A percentile compares a stretch with the other conserved stretches of the same genome.
Conservation (phyloP, 73 alveolate genomes). For the Tetrahymena malaccensis region DNA sequence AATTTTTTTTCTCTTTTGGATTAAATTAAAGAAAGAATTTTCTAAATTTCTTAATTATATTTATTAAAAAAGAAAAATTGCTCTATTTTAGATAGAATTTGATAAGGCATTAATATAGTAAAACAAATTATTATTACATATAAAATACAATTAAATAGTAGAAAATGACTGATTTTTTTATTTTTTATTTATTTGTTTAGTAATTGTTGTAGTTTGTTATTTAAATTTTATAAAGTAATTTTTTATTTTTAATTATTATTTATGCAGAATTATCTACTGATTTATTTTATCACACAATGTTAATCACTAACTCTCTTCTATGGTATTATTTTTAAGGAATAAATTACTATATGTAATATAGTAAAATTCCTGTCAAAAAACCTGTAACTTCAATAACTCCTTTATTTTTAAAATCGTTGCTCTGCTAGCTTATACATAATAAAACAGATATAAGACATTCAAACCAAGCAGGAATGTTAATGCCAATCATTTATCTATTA, state of each 20-base stretch:
- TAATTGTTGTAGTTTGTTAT: background rate
- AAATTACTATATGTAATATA: too few species aligned
- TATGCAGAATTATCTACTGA: background rate
- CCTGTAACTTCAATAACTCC: background rate
- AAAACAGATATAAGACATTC: background rate
- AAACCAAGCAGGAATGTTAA: background rate
- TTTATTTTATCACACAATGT: background rate
- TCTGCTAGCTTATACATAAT: background rate
- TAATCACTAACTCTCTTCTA: background rate
- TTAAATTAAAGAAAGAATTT: too few species aligned
- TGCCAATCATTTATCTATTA: background rate
- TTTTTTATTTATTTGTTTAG: background rate
- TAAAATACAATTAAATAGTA: too few species aligned
- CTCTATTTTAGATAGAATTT: background rate
- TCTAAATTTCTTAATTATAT: background rate
- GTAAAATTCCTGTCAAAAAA: background rate
- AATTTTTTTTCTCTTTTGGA: background rate
- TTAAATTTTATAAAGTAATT: too few species aligned
- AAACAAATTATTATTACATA: background rate
- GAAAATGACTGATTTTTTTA: too few species aligned
- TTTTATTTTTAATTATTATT: too few species aligned
- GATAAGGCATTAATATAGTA: too few species aligned
- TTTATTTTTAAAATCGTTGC: background rate
- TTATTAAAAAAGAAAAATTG: background rate
- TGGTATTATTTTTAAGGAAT: background rate